These are phyloP conservation scores for Lactarius tabidus DNA, from an alignment of 768 basidiomycete genomes.

Conservation along the genomic window DNA sequence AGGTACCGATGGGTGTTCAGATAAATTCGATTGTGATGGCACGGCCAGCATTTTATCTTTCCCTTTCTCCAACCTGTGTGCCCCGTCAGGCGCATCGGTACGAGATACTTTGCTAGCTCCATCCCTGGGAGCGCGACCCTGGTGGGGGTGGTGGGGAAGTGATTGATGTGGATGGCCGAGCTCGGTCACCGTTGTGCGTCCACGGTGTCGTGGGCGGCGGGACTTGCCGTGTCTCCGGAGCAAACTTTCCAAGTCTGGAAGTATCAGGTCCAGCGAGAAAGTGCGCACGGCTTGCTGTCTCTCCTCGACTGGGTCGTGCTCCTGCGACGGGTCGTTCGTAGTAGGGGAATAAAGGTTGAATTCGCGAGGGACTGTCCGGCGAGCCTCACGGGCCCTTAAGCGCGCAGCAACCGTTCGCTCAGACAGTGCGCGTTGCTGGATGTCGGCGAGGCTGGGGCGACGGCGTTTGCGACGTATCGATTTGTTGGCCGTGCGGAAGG, in stretches of 20 bases:
- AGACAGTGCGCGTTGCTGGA: slow-evolving; percentile 47
- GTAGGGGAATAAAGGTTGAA: slow-evolving; percentile 66
- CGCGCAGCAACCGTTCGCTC: slow-evolving; percentile 59
- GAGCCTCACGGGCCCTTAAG: slow-evolving; percentile 59
- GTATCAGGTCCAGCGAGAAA: slow-evolving; percentile 23
- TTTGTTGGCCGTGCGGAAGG: slow-evolving; percentile 40
- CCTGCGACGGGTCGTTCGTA: slow-evolving; percentile 23
- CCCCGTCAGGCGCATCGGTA: background rate
- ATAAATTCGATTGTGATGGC: slow-evolving; percentile 2
- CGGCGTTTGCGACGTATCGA: slow-evolving; percentile 41
- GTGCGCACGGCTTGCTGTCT: slow-evolving; percentile 23
- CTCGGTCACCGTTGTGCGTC: slow-evolving; percentile 1
- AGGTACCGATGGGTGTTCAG: background rate
- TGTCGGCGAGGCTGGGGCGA: slow-evolving; percentile 46
- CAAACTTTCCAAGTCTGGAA: slow-evolving; percentile 21
- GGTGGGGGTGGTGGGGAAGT: background rate
- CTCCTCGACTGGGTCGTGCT: slow-evolving; percentile 7
- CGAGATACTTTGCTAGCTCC: background rate
- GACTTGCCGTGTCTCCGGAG: slow-evolving; percentile 24
- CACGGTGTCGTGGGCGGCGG: slow-evolving; percentile 22
- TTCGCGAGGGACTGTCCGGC: slow-evolving; percentile 54
- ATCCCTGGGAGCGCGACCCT: background rate
- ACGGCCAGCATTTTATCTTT: slow-evolving; percentile 37
- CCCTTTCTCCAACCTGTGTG: slow-evolving; percentile 39
- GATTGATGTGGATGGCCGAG: background rate